A percentile compares a stretch with the other conserved stretches of the same genome.
Conservation (phyloP, 73 alveolate genomes). For the Tetrahymena malaccensis region DNA sequence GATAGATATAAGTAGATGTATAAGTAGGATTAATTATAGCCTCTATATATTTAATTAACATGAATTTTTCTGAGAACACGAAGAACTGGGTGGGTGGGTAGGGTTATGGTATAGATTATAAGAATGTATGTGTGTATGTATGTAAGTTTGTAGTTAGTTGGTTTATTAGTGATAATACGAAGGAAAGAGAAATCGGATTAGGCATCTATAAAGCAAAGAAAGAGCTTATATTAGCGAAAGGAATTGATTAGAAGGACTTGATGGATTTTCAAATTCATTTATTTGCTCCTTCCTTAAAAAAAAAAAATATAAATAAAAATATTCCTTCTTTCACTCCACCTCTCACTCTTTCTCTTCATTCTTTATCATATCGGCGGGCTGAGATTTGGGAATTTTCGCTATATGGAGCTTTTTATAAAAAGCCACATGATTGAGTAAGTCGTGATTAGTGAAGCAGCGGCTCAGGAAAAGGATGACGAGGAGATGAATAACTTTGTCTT, state of each 20-base stretch:
- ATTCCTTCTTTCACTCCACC: not conserved
- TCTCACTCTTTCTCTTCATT: not conserved
- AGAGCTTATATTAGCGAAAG: not conserved
- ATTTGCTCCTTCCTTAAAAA: not conserved
- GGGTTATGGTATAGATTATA: not conserved
- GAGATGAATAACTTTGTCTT: not conserved
- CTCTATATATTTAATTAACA: not conserved
- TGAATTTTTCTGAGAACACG: not conserved
- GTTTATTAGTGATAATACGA: too few species aligned
- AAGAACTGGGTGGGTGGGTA: not conserved
- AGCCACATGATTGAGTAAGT: not conserved
- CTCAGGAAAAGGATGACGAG: not conserved
- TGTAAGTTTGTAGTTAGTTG: not conserved
- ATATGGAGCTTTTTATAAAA: not conserved
- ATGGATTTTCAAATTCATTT: not conserved
- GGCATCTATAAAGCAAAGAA: not conserved
- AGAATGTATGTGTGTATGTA: not conserved
- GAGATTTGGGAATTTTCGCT: not conserved
- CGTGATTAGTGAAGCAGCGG: not conserved
- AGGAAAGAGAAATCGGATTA: not conserved
- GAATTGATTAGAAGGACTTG: too few species aligned
- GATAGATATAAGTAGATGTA: not conserved
- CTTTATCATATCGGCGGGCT: not conserved
- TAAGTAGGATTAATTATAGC: not conserved
- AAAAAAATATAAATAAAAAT: not conserved